A percentile compares a stretch with the other conserved stretches of the same genome.
Evolutionary conservation across 2,329 filamentous ascomycete species (phyloP).

Genomic region (Purpureocillium lavendulum): DNA sequence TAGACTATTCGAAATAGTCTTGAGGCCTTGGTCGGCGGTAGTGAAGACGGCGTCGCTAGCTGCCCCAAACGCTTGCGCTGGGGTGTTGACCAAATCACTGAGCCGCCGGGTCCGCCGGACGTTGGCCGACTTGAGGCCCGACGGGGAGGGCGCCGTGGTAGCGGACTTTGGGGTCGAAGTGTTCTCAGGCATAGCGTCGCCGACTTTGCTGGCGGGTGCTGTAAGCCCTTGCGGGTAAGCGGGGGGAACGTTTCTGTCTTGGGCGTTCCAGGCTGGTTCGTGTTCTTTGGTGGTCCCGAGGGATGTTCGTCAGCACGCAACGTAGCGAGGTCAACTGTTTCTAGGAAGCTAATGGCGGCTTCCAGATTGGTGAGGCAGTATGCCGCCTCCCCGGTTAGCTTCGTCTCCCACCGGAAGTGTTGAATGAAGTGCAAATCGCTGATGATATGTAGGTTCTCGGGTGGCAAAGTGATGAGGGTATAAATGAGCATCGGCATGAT

Average conservation of each 20-base stretch:
- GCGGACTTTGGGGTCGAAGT: conserved; percentile 25
- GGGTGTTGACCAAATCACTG: conserved; percentile 79
- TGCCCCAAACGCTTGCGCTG: conserved; percentile 71
- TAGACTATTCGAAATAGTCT: conserved; percentile 83
- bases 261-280: conserved; percentile 38
- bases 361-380: conserved; percentile 96
- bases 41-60: conserved; percentile 79
- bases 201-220: conserved; percentile 19
- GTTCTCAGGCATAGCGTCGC: conserved; percentile 22
- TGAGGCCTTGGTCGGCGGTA: conserved; percentile 84
- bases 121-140: conserved; percentile 34
- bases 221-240: conserved; percentile 41
- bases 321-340: conserved; percentile 89
- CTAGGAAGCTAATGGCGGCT: conserved; percentile 86
- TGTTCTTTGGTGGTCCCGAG: conserved; percentile 54
- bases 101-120: conserved; percentile 63
- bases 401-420: conserved; percentile 75
- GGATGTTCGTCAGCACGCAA: conserved; percentile 71
- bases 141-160: conserved; percentile 28
- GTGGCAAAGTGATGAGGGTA: conserved; percentile 82
- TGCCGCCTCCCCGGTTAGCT: conserved; percentile 86
- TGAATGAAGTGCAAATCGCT: conserved; percentile 96
- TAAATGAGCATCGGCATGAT: conserved; percentile 97
- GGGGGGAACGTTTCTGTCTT: conserved; percentile 49
- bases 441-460: conserved; percentile 78